Evolutionary conservation across 2,329 filamentous ascomycete species (phyloP), one percentile per base, ranked within the genome.

Genomic region (Colletotrichum lindemuthianum): DNA sequence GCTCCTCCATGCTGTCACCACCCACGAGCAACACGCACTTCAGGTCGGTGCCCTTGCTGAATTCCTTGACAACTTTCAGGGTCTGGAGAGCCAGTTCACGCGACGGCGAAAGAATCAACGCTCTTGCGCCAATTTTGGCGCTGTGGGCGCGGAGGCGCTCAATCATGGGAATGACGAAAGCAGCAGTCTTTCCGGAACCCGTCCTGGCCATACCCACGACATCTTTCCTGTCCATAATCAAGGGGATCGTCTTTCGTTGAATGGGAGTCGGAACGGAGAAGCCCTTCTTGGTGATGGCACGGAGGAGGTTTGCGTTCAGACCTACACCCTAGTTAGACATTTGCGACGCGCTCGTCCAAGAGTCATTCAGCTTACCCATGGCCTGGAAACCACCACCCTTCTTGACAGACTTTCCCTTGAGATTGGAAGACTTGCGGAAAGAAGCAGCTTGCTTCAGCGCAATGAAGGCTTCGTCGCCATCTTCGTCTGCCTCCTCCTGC

Each of bases 121-220:
- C 96, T 72, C 96, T 87, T 48, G 93, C 89, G 56, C 96, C 96
- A 68, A 98, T 90, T 72, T 91, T 90, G 36, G 90, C 89, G 73
- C 92, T 97, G 77, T 99, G 96, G 32, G 88, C 86, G 77, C 94
- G 96, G 66, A 99, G 82, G 69, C 90, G 92, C 81, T 99, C 93
- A 66, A 99, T 93, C 95, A 99, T 97, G 47, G 96, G 96, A 69
- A 99, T 96, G 33, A 98, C 93, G 77, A 99, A 99, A 24, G 96
- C 96, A 1, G 94, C 96, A 1, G 96, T 99, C 82, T 99, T 99
- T 81, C 96, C 96, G 16, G 94, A 98, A 75, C 96, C 96, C n/a
- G 96, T 99, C 69, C 96, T 86, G 8, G 96, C 96, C 96, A 99
- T 99, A 69, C 94, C 96, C 32, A 99, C 95, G n/a, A 98, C 92